Evolutionary conservation across 169 alveolate species (phyloP), one percentile per base, ranked within the genome.

Genomic region (Plasmodium ovale): DNA sequence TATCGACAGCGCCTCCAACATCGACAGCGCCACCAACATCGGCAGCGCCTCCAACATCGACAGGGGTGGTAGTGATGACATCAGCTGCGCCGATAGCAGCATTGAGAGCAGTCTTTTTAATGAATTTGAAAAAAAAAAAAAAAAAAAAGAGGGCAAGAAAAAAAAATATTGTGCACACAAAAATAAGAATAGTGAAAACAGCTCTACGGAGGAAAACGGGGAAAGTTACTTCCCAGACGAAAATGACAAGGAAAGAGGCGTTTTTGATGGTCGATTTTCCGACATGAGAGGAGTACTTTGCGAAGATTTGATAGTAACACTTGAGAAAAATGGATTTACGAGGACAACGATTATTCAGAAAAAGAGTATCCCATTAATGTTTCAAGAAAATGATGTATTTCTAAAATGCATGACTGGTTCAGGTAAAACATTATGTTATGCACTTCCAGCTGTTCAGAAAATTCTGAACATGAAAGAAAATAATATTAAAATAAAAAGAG

Each of bases 341-440:
- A 60, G 60, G 37, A 74, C 73, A 37, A 98, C 99, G 0, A 94
- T 88, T 49, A 97, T 97, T 51, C 97, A 97, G 92, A 96, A 94
- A 37, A 93, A 93, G 87, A 94, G 97, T n/a, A 96, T 97, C n/a
- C 99, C 99, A 23, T 94, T 95, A 31, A 87, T 94, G 19, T 87
- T 95, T 27, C 94, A 94, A 72, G 98, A 98, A 53, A 95, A 96
- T 71, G 99, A 98, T 94, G 95, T 96, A 6, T 93, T 98, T 72
- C 95, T 98, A 35, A 96, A 97, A 51, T 98, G 98, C 25, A 97
- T 96, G 90, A 97, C 99, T 9, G 99, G 99, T 7, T 96, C 99
- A 16, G 99, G 99, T 29, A 98, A 98, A 89, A 98, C 99, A 0
- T 94, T 98, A 25, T 97, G 99, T 60, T 98, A 97, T 89, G 93